phyloP scores from a whole-genome alignment of 352 stramenopile species.

The Globisporangium sylvaticum region DNA sequence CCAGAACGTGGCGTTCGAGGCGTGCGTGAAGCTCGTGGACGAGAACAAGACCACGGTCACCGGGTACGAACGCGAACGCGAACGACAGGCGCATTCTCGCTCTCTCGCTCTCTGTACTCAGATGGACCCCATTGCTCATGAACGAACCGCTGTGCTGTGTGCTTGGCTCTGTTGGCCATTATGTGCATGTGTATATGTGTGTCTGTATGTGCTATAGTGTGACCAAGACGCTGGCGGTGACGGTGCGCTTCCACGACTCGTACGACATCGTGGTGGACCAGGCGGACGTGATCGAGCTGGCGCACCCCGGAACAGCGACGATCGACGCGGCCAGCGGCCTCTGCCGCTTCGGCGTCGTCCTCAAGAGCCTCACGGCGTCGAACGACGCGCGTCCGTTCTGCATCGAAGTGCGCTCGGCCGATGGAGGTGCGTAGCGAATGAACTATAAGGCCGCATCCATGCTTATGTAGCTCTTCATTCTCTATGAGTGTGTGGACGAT shows the following conservation, averaged over 20 bases:
- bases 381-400: constrained; percentile 66
- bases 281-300: constrained; percentile 31
- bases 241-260: constrained; percentile 68
- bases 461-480: background rate
- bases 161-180: background rate
- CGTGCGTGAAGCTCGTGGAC: constrained; percentile 58
- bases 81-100: background rate
- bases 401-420: constrained; percentile 49
- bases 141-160: background rate
- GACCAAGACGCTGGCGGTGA: constrained; percentile 46
- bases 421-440: constrained; percentile 17
- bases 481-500: too few relatives aligned
- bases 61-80: constrained; percentile 25
- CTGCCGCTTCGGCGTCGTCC: constrained; percentile 39
- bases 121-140: background rate
- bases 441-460: background rate
- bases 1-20: constrained; percentile 53
- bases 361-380: constrained; percentile 50
- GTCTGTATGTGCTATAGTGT: constrained; percentile 17
- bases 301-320: constrained; percentile 9
- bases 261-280: constrained; percentile 70
- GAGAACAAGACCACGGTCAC: constrained; percentile 51
- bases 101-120: background rate
- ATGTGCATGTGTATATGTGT: background rate
- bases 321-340: constrained; percentile 40